Evolutionary conservation across 371 early-diverging fungal species (phyloP).

Genomic region (Cladochytrium tenue): DNA sequence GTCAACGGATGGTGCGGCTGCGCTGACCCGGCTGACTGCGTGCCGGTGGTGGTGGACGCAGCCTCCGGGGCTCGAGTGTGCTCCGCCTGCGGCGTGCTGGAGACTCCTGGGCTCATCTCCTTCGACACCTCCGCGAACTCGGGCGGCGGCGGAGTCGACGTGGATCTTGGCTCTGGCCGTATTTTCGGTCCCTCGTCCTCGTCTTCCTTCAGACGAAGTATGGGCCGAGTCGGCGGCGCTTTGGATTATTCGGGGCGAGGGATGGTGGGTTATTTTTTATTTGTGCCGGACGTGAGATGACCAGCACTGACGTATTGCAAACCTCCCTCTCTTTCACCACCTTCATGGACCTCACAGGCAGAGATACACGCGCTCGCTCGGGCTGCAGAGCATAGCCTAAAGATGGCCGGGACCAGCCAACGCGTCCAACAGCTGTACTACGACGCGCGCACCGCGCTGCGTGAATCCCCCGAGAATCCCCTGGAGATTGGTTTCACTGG

Average conservation of each 20-base stretch:
- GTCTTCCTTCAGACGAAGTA: too few relatives aligned
- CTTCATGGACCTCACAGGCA: background rate
- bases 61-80: too few relatives aligned
- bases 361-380: background rate
- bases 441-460: background rate
- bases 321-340: background rate
- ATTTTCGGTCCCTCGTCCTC: too few relatives aligned
- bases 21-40: too few relatives aligned
- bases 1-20: too few relatives aligned
- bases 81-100: too few relatives aligned
- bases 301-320: background rate
- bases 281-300: background rate
- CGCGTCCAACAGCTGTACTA: background rate
- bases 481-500: background rate
- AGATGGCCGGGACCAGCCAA: background rate
- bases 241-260: background rate
- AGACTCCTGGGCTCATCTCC: too few relatives aligned
- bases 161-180: too few relatives aligned
- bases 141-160: too few relatives aligned
- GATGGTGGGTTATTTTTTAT: background rate
- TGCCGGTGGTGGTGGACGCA: too few relatives aligned
- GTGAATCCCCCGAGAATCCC: background rate
- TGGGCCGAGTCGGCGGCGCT: background rate
- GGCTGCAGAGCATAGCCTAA: background rate
- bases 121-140: too few relatives aligned